Conservation (phyloP, 2,329 filamentous ascomycete species). For the Cryphonectria carpinicola region DNA sequence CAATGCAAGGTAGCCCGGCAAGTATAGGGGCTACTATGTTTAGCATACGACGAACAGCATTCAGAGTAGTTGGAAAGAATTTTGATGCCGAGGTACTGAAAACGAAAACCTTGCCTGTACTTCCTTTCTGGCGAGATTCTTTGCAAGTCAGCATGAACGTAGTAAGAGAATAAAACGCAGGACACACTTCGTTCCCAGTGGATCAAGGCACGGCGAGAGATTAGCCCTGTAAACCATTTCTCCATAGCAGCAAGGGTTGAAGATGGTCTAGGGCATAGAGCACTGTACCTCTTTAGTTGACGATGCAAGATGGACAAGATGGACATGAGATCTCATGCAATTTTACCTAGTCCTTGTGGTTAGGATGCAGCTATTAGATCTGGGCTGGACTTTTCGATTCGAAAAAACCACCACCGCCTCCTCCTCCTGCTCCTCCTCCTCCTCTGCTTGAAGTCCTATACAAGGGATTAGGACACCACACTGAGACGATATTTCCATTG, state of each 20-base stretch:
- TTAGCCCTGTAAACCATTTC: constrained; percentile 13
- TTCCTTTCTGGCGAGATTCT: not conserved
- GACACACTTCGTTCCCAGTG: constrained; percentile 16
- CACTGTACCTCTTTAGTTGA: not conserved
- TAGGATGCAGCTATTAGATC: not conserved
- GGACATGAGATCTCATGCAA: not conserved
- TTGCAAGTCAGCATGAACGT: not conserved
- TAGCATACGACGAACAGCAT: not conserved
- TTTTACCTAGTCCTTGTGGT: not conserved
- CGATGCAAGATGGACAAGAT: not conserved
- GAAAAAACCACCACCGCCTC: not conserved
- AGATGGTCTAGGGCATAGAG: not conserved
- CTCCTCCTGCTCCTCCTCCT: not conserved
- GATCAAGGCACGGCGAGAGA: not conserved
- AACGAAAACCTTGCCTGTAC: not conserved
- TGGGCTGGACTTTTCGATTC: not conserved
- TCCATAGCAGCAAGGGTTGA: not conserved
- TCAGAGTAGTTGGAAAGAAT: not conserved
- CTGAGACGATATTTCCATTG: not conserved
- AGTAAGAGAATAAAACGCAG: constrained; percentile 9
- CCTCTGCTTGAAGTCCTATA: not conserved
- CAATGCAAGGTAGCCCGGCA: not conserved
- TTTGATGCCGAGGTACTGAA: not conserved
- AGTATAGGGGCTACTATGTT: not conserved
- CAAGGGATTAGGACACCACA: not conserved